Evolutionary conservation across 139 green algal species (phyloP).

Genomic region (Volvox reticuliferus): DNA sequence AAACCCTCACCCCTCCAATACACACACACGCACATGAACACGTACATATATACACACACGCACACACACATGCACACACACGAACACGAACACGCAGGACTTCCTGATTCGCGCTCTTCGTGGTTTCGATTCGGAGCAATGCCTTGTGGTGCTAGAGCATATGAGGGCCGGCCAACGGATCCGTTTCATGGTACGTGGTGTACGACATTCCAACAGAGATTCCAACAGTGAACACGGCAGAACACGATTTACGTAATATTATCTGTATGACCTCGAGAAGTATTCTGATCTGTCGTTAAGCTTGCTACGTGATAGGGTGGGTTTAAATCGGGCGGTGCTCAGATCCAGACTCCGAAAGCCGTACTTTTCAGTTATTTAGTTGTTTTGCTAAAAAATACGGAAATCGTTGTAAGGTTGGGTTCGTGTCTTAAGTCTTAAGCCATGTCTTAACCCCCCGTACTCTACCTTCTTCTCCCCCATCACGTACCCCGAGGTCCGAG

Average conservation of each 20-base stretch:
- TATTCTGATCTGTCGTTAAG: too few species aligned
- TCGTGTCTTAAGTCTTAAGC: not conserved
- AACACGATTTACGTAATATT: too few species aligned
- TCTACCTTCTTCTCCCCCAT: not conserved
- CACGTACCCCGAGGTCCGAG: constrained; percentile 54
- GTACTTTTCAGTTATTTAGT: too few species aligned
- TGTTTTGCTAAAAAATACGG: too few species aligned
- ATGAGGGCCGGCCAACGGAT: constrained; percentile 62
- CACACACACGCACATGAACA: not conserved
- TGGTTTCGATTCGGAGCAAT: constrained; percentile 28
- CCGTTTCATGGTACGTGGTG: constrained; percentile 69
- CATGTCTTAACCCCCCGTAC: not conserved
- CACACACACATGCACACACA: not conserved
- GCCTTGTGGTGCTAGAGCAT: constrained; percentile 53
- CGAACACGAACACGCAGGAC: constrained; percentile 31
- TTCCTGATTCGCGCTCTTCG: constrained; percentile 58
- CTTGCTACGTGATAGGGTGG: too few species aligned
- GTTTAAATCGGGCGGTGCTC: too few species aligned
- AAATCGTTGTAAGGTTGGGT: too few species aligned
- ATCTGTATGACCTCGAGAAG: too few species aligned
- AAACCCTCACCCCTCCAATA: not conserved
- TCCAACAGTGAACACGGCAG: too few species aligned
- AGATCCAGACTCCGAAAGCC: too few species aligned
- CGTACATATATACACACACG: too few species aligned
- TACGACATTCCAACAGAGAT: too few species aligned